Base-by-base conservation (phyloP, 1,284 basidiomycete species). In the Mycosarcoma mackinlayi region DNA sequence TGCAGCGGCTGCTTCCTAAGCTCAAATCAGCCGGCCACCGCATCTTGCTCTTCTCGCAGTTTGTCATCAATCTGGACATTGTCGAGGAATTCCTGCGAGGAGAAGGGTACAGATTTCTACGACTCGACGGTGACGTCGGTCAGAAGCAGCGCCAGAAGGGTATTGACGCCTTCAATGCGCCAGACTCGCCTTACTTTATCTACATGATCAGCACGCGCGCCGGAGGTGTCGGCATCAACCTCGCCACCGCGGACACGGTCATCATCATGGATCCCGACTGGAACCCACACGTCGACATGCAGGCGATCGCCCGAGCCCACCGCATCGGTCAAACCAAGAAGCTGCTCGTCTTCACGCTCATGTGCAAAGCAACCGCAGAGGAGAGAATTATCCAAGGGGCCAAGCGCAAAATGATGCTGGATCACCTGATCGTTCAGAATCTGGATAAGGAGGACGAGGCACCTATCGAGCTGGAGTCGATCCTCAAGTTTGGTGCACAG, bases 261-360 rank as follows among this genome's bases (percentile, higher is more conserved):
- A 93, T 98, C 59, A 89, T 97, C 48, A 91, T 89, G 75, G 93
- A 94, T 78, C 91, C 92, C 0, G 94, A 97, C 84, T 97, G 94
- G 84, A 97, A 97, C 77, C 94, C 93, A 14, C 93, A 95, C 83
- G 90, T 92, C 84, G 91, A 82, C 55, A 71, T 84, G 57, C 77
- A 95, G 90, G 93, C 93, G 33, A 94, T 96, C 66, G 90, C 93
- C 13, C 89, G 93, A 56, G 88, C 92, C 24, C 92, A 95, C 85
- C 88, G 92, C 49, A 83, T 84, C 52, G 84, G 84, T 6, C 84
- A 84, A 59, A 82, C 63, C 45, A 80, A 81, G 63, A 81, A 80
- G 37, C 80, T 84, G 16, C 77, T 80, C 28, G 83, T 84, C 19
- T 84, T 84, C 53, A 82, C 81, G 44, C 75, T 84, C n/a, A 73